These are phyloP conservation scores for Gaertneriomyces sp. DNA, from an alignment of 192 early-diverging fungal species.

Conservation along the genomic window DNA sequence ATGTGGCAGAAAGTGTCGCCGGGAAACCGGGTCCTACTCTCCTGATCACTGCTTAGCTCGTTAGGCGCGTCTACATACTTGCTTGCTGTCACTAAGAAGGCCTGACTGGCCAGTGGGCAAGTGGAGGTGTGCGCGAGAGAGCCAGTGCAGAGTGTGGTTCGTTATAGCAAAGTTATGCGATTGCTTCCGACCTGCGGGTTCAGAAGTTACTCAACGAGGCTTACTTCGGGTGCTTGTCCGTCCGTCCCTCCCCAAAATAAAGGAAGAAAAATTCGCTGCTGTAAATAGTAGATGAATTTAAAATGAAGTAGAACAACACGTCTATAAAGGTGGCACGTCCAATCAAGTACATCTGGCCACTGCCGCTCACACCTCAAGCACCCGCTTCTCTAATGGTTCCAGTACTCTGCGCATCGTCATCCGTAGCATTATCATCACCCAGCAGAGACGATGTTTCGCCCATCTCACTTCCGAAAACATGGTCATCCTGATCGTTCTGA, in stretches of 20 bases:
- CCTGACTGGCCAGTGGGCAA: background rate
- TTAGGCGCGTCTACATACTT: background rate
- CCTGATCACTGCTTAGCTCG: background rate
- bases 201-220: conserved; percentile 34
- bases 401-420: no score
- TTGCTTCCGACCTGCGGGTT: conserved; percentile 12
- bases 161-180: conserved; percentile 40
- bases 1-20: conserved; percentile 32
- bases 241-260: conserved; percentile 2
- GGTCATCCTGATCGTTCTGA: no score
- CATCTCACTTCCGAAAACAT: no score
- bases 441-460: no score
- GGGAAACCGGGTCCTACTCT: conserved; percentile 21
- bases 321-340: no score
- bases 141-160: conserved; percentile 20
- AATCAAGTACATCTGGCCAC: no score
- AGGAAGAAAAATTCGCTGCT: conserved; percentile 9
- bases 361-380: no score
- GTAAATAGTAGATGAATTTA: background rate
- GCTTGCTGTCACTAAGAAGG: background rate
- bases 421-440: no score
- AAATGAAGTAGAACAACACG: no score
- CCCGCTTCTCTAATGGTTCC: no score
- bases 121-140: background rate
- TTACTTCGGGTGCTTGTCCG: conserved; percentile 29